A percentile compares a stretch with the other conserved stretches of the same genome.
phyloP scores from a whole-genome alignment of 2,329 filamentous ascomycete species.

The Aspergillus candidus region DNA sequence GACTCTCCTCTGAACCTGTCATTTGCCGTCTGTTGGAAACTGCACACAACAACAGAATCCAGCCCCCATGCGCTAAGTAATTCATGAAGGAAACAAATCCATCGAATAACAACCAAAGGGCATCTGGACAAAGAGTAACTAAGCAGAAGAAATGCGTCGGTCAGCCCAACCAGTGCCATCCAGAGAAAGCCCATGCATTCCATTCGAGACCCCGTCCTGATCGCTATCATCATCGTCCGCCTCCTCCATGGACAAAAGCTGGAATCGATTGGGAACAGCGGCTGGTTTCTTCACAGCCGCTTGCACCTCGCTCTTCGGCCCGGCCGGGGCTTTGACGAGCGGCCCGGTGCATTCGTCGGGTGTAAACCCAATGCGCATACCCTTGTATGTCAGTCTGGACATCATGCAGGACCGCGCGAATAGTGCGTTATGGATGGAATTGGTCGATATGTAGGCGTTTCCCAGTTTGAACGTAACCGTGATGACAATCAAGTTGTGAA shows the following conservation, averaged over 20 bases:
- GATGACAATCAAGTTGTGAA: slow-evolving; percentile 70
- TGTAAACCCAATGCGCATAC: slow-evolving; percentile 63
- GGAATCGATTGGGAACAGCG: slow-evolving; percentile 53
- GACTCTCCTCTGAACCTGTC: no score
- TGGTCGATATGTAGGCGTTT: slow-evolving; percentile 65
- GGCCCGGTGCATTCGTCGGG: slow-evolving; percentile 66
- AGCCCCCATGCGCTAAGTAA: no score
- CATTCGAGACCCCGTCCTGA: slow-evolving; percentile 16
- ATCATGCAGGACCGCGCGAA: slow-evolving; percentile 76
- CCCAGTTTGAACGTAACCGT: slow-evolving; percentile 54
- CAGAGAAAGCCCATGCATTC: slow-evolving; percentile 11
- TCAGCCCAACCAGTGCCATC: slow-evolving; percentile 11
- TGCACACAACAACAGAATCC: not conserved
- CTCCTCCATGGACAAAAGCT: slow-evolving; percentile 51
- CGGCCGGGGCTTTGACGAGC: slow-evolving; percentile 37
- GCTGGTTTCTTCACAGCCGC: slow-evolving; percentile 29
- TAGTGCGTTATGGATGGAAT: slow-evolving; percentile 68
- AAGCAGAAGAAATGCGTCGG: slow-evolving; percentile 12
- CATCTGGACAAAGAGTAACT: not conserved
- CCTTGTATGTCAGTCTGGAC: slow-evolving; percentile 60
- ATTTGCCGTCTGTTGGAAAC: no score
- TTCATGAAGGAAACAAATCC: no score
- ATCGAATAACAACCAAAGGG: not conserved
- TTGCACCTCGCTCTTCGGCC: slow-evolving; percentile 22
- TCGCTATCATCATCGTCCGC: slow-evolving; percentile 31